phyloP scores from a whole-genome alignment of 768 basidiomycete species.

The Hygrophorus pudorinus region DNA sequence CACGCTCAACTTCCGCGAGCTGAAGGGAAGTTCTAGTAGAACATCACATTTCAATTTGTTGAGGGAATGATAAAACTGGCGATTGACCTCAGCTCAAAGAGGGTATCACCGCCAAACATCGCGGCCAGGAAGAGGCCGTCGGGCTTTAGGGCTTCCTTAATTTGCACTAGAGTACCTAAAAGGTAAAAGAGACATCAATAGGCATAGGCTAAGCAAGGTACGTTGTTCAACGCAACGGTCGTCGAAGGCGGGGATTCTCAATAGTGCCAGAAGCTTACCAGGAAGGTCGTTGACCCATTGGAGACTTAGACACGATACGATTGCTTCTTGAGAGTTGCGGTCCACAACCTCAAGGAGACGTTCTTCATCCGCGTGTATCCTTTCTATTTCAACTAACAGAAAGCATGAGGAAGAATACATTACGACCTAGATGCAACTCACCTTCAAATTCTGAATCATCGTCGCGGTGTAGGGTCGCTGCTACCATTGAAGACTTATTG shows the following conservation, averaged over 20 bases:
- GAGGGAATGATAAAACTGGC: background rate
- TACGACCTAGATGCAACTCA: conserved; percentile 17
- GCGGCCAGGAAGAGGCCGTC: conserved; percentile 94
- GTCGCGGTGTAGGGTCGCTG: conserved; percentile 64
- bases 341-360: conserved; percentile 53
- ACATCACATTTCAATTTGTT: background rate
- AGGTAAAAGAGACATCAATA: too few species aligned
- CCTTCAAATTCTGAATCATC: conserved; percentile 74
- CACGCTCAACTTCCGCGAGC: conserved; percentile 85
- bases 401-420: conserved; percentile 7
- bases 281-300: conserved; percentile 99
- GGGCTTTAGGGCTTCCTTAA: conserved; percentile 71
- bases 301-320: conserved; percentile 83
- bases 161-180: conserved; percentile 76
- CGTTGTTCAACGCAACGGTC: too few species aligned
- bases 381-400: conserved; percentile 63
- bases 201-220: too few species aligned
- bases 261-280: conserved; percentile 34
- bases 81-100: conserved; percentile 80
- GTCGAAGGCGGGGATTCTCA: background rate
- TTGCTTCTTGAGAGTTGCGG: conserved; percentile 77
- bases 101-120: conserved; percentile 90
- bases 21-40: conserved; percentile 77
- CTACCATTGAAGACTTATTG: conserved; percentile 28
- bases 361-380: conserved; percentile 82